These are phyloP conservation scores for Jackrogersella multiformis DNA, from an alignment of 495 filamentous ascomycete species.

Conservation along the genomic window DNA sequence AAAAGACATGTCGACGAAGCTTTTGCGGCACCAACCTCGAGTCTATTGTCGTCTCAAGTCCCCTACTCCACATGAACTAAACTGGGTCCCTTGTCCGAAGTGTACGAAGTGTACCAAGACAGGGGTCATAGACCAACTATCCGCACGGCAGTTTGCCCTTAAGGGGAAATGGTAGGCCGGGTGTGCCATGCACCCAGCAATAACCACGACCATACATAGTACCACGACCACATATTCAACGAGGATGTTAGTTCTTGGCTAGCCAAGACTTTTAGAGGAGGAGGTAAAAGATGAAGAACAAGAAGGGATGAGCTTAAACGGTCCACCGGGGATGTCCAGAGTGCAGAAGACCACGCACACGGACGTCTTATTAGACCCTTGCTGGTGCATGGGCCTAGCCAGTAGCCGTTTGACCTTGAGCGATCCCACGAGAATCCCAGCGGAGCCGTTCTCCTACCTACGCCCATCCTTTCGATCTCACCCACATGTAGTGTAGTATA, in stretches of 20 bases:
- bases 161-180: constrained; percentile 47
- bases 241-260: constrained; percentile 28
- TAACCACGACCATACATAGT: constrained; percentile 19
- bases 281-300: constrained; percentile 29
- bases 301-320: constrained; percentile 47
- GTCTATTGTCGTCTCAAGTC: constrained; percentile 60
- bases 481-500: constrained; percentile 40
- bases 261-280: constrained; percentile 36
- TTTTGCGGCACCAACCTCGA: constrained; percentile 49
- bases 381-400: constrained; percentile 41
- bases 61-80: constrained; percentile 43
- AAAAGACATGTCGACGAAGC: constrained; percentile 44
- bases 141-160: constrained; percentile 43
- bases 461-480: constrained; percentile 46
- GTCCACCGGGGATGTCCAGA: constrained; percentile 43
- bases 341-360: constrained; percentile 44
- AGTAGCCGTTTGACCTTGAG: constrained; percentile 46
- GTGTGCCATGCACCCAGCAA: constrained; percentile 43
- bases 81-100: constrained; percentile 45
- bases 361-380: constrained; percentile 42
- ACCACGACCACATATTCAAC: constrained; percentile 19
- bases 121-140: constrained; percentile 48
- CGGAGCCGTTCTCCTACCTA: constrained; percentile 43
- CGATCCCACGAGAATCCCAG: constrained; percentile 46
- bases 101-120: constrained; percentile 47